phyloP scores from a whole-genome alignment of 106 monocot genomes.

The Dendrobium catenatum region DNA sequence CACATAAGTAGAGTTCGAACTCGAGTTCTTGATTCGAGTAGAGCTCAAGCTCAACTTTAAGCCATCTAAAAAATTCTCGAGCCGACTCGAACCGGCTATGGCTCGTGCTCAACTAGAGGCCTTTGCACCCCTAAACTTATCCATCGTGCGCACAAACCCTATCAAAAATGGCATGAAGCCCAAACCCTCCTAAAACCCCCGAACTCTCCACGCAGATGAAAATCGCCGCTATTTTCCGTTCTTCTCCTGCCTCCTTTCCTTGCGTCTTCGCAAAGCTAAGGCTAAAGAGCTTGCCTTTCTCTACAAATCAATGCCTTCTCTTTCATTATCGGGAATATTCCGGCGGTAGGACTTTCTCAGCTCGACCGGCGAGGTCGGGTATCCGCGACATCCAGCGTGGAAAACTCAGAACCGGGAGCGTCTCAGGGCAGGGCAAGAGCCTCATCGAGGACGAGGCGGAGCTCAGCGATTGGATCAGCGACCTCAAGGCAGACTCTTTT shows the following conservation, averaged over 20 bases:
- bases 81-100: too few relatives aligned
- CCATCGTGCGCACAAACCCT: too few relatives aligned
- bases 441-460: constrained; percentile 87
- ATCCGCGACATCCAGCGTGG: background rate
- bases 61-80: too few relatives aligned
- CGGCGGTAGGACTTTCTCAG: constrained; percentile 31
- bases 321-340: background rate
- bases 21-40: too few relatives aligned
- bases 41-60: too few relatives aligned
- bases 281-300: constrained; percentile 17
- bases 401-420: background rate
- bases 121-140: too few relatives aligned
- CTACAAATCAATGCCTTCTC: constrained; percentile 1
- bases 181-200: constrained; percentile 1
- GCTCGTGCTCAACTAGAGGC: too few relatives aligned
- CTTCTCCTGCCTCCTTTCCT: background rate
- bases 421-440: constrained; percentile 40
- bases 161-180: background rate
- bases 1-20: too few relatives aligned
- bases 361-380: constrained; percentile 14
- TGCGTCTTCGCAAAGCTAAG: background rate
- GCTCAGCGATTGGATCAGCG: constrained; percentile 82
- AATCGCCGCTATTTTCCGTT: constrained; percentile 3
- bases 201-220: background rate
- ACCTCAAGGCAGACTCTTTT: constrained; percentile 38